Conservation (phyloP, 1,139 yeast species). For the Debaryomyces psychrophilus region DNA sequence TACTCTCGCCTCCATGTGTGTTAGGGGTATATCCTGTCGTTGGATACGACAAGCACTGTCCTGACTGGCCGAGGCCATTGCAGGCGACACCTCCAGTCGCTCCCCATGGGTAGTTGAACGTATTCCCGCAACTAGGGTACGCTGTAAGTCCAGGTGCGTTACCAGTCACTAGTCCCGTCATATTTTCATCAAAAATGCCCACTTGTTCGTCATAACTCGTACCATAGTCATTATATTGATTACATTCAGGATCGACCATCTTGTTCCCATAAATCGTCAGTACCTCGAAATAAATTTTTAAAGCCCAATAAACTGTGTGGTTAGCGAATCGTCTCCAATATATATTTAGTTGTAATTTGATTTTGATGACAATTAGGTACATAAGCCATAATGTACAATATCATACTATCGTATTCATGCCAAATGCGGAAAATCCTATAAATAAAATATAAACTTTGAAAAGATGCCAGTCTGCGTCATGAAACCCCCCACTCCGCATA, state of each 20-base stretch:
- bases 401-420: background rate
- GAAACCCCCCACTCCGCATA: background rate
- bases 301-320: background rate
- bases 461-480: background rate
- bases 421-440: conserved; percentile 1
- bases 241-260: conserved; percentile 3
- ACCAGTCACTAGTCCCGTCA: background rate
- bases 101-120: background rate
- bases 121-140: background rate
- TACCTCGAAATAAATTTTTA: background rate
- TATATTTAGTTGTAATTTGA: background rate
- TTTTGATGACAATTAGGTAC: background rate
- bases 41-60: background rate
- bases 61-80: background rate
- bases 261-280: background rate
- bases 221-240: background rate
- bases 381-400: background rate
- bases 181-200: background rate
- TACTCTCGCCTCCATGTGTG: background rate
- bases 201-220: background rate
- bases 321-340: background rate
- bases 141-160: background rate
- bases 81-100: background rate
- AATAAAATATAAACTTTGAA: background rate
- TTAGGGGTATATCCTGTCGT: background rate